Conservation (phyloP, 192 early-diverging fungal species). For the Gorgonomyces haynaldii region DNA sequence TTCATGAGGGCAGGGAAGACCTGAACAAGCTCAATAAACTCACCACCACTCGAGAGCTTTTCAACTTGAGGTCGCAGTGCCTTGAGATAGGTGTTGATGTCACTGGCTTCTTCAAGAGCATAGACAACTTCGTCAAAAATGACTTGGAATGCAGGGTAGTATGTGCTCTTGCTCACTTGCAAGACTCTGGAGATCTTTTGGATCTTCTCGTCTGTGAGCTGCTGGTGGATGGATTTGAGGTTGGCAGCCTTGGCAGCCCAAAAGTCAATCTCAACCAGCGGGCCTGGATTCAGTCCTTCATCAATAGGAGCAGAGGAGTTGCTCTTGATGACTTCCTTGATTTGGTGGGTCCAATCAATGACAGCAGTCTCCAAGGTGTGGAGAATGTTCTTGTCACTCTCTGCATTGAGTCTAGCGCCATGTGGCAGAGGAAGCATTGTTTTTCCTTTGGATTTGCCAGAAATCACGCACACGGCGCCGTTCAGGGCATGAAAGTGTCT, state of each 20-base stretch:
- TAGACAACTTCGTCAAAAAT: conserved; percentile 55
- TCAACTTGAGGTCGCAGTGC: conserved; percentile 45
- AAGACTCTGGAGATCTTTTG: conserved; percentile 46
- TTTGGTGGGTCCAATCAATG: conserved; percentile 61
- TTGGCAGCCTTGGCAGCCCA: conserved; percentile 59
- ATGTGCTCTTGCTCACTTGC: conserved; percentile 49
- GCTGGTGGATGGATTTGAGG: conserved; percentile 48
- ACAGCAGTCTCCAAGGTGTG: conserved; percentile 55
- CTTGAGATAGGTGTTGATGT: conserved; percentile 46
- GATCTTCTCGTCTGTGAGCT: conserved; percentile 52
- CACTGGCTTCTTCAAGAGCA: conserved; percentile 49
- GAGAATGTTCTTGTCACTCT: conserved; percentile 36
- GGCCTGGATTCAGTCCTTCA: conserved; percentile 51
- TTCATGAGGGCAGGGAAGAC: conserved; percentile 44
- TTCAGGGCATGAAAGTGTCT: conserved; percentile 52
- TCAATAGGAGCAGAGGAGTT: conserved; percentile 48
- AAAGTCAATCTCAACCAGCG: conserved; percentile 55
- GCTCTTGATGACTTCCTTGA: conserved; percentile 52
- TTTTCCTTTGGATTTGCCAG: conserved; percentile 55
- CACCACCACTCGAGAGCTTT: conserved; percentile 24
- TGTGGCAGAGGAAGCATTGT: conserved; percentile 56
- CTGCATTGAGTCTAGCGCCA: conserved; percentile 35
- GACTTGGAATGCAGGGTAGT: conserved; percentile 54
- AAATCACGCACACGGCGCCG: conserved; percentile 54
- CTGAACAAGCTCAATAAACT: conserved; percentile 46